Base-by-base conservation (phyloP, 2,329 filamentous ascomycete species). In the Chrysosporium queenslandicum region DNA sequence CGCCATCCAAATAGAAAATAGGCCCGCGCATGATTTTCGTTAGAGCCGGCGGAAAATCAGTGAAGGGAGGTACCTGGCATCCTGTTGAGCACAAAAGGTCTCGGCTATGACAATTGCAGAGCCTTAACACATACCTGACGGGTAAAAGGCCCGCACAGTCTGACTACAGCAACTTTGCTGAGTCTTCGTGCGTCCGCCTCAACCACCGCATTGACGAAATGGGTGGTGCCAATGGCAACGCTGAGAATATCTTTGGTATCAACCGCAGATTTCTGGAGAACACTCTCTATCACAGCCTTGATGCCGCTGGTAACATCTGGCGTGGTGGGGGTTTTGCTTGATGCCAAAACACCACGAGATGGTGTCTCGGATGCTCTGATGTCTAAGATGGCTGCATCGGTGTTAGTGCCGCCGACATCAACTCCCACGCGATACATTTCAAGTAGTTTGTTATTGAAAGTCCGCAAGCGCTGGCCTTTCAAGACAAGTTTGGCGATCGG, bases 251-350 rank as follows among this genome's bases (percentile, higher is more conserved):
- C 64, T 20, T 56, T 57, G 40, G 68, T 63, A 27, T 71, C 64
- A 42, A 74, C 61, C 0, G 60, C 55, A 0, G 72, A 70, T 23
- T 65, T 64, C 3, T 56, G 55, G 3, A 78, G 59, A 0, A 77
- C 69, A 8, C 68, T 67, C 9, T 64, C 58, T 53, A 77, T 74
- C n/a, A 74, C 73, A 8, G 61, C 59, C 55, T 72, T 67, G 25
- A 78, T 75, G 18, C 75, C 76, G 47, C 65, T 68, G 32, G 74
- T 77, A 34, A 77, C 74, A 58, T 77, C 71, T n/a, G 67, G 57
- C 1, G 74, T 77, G 0, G 75, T 78, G 0, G 72, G 63, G 2
- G 74, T 70, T 60, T 78, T 78, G 61, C 71, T 66, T 14, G 71
- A 75, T 3, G 73, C 73, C 3, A 74, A 59, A 7, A 76, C 70